phyloP scores from a whole-genome alignment of 2,329 filamentous ascomycete genomes.

The Thelonectria blattea region DNA sequence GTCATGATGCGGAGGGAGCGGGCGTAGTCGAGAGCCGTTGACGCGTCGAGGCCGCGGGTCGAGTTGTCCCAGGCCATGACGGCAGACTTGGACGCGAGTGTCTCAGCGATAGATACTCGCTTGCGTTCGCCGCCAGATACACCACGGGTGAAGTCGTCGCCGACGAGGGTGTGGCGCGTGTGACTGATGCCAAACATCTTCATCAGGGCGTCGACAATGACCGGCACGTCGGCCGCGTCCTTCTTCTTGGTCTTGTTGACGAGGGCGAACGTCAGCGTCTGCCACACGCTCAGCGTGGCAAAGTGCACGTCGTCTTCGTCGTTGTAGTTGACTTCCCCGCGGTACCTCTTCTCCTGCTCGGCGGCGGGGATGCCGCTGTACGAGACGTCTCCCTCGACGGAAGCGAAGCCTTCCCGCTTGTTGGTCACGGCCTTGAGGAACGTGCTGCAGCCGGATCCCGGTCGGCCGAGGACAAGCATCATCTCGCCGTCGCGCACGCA shows the following conservation, averaged over 20 bases:
- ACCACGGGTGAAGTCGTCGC: conserved; percentile 64
- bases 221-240: conserved; percentile 15
- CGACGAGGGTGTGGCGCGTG: conserved; percentile 49
- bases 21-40: conserved; percentile 72
- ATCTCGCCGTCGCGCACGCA: conserved; percentile 69
- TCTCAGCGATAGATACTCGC: conserved; percentile 74
- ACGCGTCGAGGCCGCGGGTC: conserved; percentile 66
- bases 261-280: conserved; percentile 21
- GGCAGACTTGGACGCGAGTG: conserved; percentile 49
- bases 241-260: conserved; percentile 21
- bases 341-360: conserved; percentile 14
- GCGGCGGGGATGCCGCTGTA: conserved; percentile 17
- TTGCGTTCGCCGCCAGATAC: conserved; percentile 68
- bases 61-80: conserved; percentile 72
- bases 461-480: conserved; percentile 67
- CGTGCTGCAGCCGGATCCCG: conserved; percentile 69
- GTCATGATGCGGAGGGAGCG: conserved; percentile 65
- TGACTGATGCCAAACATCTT: conserved; percentile 22
- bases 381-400: conserved; percentile 18
- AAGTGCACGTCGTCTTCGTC: conserved; percentile 20
- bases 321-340: conserved; percentile 19
- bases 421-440: conserved; percentile 23
- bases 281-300: conserved; percentile 19
- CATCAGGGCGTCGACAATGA: conserved; percentile 14
- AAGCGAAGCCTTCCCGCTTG: conserved; percentile 12